phyloP scores from a whole-genome alignment of 2,329 filamentous ascomycete genomes.

The Fusarium poae region DNA sequence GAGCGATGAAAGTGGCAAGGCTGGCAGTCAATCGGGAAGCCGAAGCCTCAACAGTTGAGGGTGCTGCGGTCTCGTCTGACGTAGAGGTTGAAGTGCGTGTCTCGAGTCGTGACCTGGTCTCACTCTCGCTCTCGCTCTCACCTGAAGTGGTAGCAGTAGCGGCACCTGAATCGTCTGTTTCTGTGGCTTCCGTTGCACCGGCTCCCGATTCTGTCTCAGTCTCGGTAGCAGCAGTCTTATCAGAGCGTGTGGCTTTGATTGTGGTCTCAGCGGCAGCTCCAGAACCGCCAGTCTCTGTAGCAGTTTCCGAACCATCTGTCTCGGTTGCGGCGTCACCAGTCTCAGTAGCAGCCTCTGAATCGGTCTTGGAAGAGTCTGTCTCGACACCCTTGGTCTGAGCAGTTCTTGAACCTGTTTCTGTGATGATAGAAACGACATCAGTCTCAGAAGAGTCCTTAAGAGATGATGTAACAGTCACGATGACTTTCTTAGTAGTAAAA shows the following conservation, averaged over 20 bases:
- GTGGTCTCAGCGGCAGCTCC: conserved; percentile 22
- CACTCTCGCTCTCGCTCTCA: not conserved
- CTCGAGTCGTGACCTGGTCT: conserved; percentile 33
- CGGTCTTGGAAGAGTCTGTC: conserved; percentile 12
- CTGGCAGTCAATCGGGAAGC: conserved; percentile 38
- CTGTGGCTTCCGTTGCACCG: conserved; percentile 11
- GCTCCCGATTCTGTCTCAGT: conserved; percentile 4
- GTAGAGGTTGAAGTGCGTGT: conserved; percentile 40
- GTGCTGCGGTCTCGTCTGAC: conserved; percentile 23
- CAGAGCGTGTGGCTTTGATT: conserved; percentile 11
- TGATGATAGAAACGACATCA: conserved; percentile 28
- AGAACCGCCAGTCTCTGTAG: conserved; percentile 3
- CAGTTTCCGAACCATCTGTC: conserved; percentile 1
- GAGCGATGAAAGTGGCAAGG: conserved; percentile 36
- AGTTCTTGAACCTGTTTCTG: conserved; percentile 30
- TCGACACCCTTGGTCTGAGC: conserved; percentile 13
- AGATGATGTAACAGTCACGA: conserved; percentile 13
- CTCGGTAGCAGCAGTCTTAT: conserved; percentile 11
- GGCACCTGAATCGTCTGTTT: not conserved
- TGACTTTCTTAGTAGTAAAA: conserved; percentile 10
- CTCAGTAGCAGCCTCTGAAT: not conserved
- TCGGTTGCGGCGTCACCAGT: not conserved
- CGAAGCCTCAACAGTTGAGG: conserved; percentile 37
- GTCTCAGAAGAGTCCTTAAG: conserved; percentile 21
- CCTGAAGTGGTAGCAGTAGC: conserved; percentile 3